phyloP scores from a whole-genome alignment of 768 basidiomycete species.

The Suillus decipiens region DNA sequence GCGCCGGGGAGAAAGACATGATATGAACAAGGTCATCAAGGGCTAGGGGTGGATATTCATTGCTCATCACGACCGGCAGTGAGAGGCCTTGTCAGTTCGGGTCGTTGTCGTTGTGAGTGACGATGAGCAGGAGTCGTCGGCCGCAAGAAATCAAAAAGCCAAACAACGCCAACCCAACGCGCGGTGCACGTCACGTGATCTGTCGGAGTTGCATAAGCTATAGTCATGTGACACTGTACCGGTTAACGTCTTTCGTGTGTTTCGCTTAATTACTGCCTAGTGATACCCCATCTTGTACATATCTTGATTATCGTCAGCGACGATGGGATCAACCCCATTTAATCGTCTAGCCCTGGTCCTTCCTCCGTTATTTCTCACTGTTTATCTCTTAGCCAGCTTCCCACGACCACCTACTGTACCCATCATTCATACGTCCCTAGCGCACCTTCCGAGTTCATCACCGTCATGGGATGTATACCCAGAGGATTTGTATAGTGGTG shows the following conservation, averaged over 20 bases:
- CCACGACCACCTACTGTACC: constrained; percentile 58
- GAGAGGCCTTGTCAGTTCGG: constrained; percentile 9
- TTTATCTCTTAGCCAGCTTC: constrained; percentile 67
- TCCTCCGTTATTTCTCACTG: constrained; percentile 58
- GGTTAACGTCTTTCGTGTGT: background rate
- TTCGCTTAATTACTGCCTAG: background rate
- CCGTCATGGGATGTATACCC: constrained; percentile 74
- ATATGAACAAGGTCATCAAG: constrained; percentile 59
- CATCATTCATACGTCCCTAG: constrained; percentile 56
- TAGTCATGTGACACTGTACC: constrained; percentile 24
- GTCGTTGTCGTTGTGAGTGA: constrained; percentile 13
- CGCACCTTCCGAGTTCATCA: constrained; percentile 54
- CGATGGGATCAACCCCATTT: constrained; percentile 17
- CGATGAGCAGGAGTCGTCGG: constrained; percentile 16
- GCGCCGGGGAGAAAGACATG: constrained; percentile 52
- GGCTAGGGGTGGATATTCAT: constrained; percentile 43
- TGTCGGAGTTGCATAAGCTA: constrained; percentile 21
- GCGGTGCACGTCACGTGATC: constrained; percentile 35
- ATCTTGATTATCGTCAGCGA: constrained; percentile 4
- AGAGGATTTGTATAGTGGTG: constrained; percentile 61
- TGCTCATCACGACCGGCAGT: constrained; percentile 26
- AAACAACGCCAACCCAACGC: constrained; percentile 41
- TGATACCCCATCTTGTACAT: constrained; percentile 8
- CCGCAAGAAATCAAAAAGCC: constrained; percentile 32
- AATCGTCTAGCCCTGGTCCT: constrained; percentile 43